Percentiles rank a stretch among this genome's conserved stretches.
These are phyloP conservation scores for Vittaforma corneae DNA, from an alignment of 371 early-diverging fungal species.

Conservation along the genomic window DNA sequence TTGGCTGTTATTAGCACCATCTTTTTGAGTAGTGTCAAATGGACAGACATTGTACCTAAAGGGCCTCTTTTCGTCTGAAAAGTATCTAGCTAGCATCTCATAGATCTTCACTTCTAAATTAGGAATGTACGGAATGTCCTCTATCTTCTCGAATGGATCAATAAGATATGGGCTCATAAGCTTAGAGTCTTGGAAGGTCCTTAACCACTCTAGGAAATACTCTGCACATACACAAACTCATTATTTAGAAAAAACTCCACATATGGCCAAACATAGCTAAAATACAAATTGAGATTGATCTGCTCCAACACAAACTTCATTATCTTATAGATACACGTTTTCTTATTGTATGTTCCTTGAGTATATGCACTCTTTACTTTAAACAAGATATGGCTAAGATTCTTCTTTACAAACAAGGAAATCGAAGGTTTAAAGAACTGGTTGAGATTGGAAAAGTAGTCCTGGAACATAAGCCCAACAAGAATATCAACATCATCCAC, in stretches of 20 bases:
- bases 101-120: neutral
- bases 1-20: too few species aligned
- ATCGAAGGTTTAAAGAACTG: neutral
- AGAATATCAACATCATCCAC: slow-evolving; percentile 23
- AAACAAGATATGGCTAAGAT: slow-evolving; percentile 28
- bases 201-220: slow-evolving; percentile 23
- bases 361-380: slow-evolving; percentile 25
- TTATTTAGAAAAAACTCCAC: slow-evolving; percentile 35
- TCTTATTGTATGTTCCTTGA: neutral
- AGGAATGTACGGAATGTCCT: slow-evolving; percentile 7
- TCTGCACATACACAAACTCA: slow-evolving; percentile 10
- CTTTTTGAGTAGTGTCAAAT: too few species aligned
- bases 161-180: slow-evolving; percentile 6
- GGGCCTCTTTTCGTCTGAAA: slow-evolving; percentile 1
- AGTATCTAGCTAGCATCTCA: slow-evolving; percentile 13
- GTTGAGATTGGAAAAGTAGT: slow-evolving; percentile 6
- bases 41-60: neutral
- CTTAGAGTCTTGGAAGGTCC: neutral
- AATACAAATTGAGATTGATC: slow-evolving; percentile 4
- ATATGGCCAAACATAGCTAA: slow-evolving; percentile 29
- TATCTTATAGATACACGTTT: slow-evolving; percentile 18
- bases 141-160: slow-evolving; percentile 13
- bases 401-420: slow-evolving; percentile 5
- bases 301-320: slow-evolving; percentile 18
- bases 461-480: slow-evolving; percentile 20